Evolutionary conservation across 805 yeast genomes (phyloP), one percentile per base, ranked within the genome.

Genomic region (Pichia thaimueangensis): DNA sequence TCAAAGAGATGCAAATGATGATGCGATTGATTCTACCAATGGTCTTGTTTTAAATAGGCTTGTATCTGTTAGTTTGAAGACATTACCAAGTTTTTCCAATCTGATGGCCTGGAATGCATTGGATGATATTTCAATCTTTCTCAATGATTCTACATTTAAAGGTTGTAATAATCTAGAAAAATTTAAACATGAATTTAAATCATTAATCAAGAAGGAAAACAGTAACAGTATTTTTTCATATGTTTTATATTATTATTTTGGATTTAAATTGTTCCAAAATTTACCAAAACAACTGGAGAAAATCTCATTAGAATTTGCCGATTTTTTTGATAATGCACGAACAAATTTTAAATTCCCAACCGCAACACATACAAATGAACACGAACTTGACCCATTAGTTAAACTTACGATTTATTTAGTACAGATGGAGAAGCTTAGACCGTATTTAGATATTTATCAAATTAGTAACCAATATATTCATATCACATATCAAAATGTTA

Each of bases 401-500:
- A 62, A 56, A 32, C 51, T 54, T 35, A 57, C 54, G 29, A 51
- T 57, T 11, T 45, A 49, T 20, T 36, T 51, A n/a, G 34, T 42
- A 15, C 42, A 38, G 3, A 45, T 45, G 21, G 49, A 29, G 2
- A 15, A 15, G 16, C 19, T 40, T n/a, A 42, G 38, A 8, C 41
- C 41, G 3, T 35, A 48, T 9, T 19, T 56, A 2, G 47, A 58
- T 3, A 53, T 63, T 54, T 46, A 49, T 10, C 45, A 37, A 6
- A 58, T 57, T 48, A 57, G 62, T 15, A 57, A 59, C 10, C 41
- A 48, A 4, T 67, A 72, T 1, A 59, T 72, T 39, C 53, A 60
- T 13, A 67, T 62, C 37, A 71, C 79, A 0, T 75, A 73, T 44
- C 80, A 74, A 50, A 71, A 61, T 66, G 32, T 56, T 59, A 32